Conservation (phyloP, 306 rosid genomes). For the Ormosia emarginata region DNA sequence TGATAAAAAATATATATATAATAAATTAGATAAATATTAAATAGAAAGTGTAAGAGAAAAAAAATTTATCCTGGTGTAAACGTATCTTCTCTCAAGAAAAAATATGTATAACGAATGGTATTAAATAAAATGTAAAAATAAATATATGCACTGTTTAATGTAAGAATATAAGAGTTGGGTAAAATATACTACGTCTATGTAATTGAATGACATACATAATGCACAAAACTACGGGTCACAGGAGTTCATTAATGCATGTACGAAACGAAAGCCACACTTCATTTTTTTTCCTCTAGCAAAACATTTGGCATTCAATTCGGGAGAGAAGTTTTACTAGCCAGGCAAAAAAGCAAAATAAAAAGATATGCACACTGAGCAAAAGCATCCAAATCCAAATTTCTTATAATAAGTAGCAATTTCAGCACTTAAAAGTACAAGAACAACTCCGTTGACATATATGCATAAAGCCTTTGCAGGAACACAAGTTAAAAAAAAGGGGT, state of each 20-base stretch:
- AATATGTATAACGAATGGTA: too few species aligned
- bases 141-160: too few species aligned
- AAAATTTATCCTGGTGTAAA: too few species aligned
- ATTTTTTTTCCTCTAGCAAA: neutral
- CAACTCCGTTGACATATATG: neutral
- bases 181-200: neutral
- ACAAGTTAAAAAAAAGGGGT: neutral
- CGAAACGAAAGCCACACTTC: neutral
- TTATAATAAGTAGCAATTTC: neutral
- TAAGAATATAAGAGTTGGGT: too few species aligned
- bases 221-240: neutral
- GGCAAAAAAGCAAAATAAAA: neutral
- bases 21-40: too few species aligned
- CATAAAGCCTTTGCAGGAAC: neutral
- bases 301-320: too few species aligned
- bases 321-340: neutral
- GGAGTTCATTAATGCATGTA: too few species aligned
- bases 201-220: neutral
- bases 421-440: slow-evolving; percentile 1
- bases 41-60: too few species aligned
- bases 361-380: neutral
- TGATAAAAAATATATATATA: too few species aligned
- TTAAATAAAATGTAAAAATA: too few species aligned
- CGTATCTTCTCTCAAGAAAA: too few species aligned
- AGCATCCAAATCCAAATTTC: slow-evolving; percentile 9